Base-by-base conservation (phyloP, 2,329 filamentous ascomycete genomes). In the Penicillium hordei region DNA sequence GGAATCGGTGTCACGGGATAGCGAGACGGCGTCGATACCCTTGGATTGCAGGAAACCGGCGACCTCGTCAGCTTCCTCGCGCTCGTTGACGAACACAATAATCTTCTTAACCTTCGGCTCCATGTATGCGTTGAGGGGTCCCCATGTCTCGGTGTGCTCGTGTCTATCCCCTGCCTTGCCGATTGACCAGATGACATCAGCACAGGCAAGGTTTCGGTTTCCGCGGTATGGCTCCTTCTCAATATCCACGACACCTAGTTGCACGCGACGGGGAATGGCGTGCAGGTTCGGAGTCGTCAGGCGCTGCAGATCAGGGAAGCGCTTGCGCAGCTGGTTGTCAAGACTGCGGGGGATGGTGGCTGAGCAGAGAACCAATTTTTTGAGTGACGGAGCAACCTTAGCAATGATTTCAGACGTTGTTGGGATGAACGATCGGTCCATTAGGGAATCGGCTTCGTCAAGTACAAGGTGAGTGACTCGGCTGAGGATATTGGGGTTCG, bases 221-320 rank as follows among this genome's bases (percentile, higher is more conserved):
- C 94, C 92, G 61, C 87, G 87, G 78, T 97, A 99, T 0, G 93
- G 93, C n/a, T 95, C 88, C 65, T 89, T 91, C 63, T 93, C 88
- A 15, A 95, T 89, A 69, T 99, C 93, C 29, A 99, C 86, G 36
- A 97, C 91, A 57, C 91, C 92, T 5, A 99, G 86, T 73, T 97
- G 93, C 0, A 99, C 93, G 65, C 94, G 88, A 42, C 94, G 88
- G 3, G 94, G 94, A 65, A 99, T 96, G 58, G 94, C 92, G 76
- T 99, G 94, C 0, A 99, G 83, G 70, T 97, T 97, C 0, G 94
- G 94, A 0, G 94, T 99, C 1, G 93, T 93, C 61, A 99, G 87
- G 60, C 94, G 89, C 45, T 82, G 80, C 77, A 96, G 91, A 65
- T 90, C 82, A 0, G 94, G 93, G 74, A 93, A 97, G 62, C 88